Percentiles rank a stretch among this genome's conserved stretches.
These are phyloP conservation scores for Gynostemma pentaphyllum DNA, from an alignment of 306 rosid genomes.

Conservation along the genomic window DNA sequence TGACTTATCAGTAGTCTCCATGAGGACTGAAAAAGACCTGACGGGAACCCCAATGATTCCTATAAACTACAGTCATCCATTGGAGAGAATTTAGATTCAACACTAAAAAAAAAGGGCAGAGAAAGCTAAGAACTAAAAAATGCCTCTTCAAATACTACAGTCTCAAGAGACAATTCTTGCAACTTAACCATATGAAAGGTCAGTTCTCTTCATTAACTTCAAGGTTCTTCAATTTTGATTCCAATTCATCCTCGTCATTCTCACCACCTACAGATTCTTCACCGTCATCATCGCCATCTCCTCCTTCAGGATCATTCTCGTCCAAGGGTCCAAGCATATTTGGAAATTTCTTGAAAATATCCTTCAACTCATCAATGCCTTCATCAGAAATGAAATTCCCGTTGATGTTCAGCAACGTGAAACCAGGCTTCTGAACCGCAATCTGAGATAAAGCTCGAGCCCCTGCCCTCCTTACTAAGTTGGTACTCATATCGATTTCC, in stretches of 20 bases:
- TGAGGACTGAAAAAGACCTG: background rate
- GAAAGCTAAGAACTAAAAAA: background rate
- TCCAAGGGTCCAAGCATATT: constrained; percentile 58
- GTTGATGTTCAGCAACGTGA: constrained; percentile 53
- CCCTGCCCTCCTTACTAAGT: constrained; percentile 52
- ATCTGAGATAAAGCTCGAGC: constrained; percentile 64
- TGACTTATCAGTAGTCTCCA: background rate
- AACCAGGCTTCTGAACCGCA: constrained; percentile 53
- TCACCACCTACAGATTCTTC: constrained; percentile 35
- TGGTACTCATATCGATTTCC: constrained; percentile 73
- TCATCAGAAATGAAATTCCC: constrained; percentile 76
- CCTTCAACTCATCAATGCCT: constrained; percentile 61
- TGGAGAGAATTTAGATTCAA: background rate
- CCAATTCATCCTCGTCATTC: constrained; percentile 40
- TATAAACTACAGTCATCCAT: background rate
- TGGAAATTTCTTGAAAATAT: constrained; percentile 46
- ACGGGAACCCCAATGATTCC: background rate
- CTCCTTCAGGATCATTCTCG: constrained; percentile 84
- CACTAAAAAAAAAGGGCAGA: background rate
- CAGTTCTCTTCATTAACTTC: constrained; percentile 33
- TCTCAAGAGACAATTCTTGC: background rate
- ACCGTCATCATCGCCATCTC: constrained; percentile 34
- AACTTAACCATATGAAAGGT: constrained; percentile 8
- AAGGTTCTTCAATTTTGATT: constrained; percentile 73
- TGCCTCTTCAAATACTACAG: constrained; percentile 7